Percentiles rank a stretch among this genome's conserved stretches.
Conservation (phyloP, 768 basidiomycete species). For the Lentinula sp. region DNA sequence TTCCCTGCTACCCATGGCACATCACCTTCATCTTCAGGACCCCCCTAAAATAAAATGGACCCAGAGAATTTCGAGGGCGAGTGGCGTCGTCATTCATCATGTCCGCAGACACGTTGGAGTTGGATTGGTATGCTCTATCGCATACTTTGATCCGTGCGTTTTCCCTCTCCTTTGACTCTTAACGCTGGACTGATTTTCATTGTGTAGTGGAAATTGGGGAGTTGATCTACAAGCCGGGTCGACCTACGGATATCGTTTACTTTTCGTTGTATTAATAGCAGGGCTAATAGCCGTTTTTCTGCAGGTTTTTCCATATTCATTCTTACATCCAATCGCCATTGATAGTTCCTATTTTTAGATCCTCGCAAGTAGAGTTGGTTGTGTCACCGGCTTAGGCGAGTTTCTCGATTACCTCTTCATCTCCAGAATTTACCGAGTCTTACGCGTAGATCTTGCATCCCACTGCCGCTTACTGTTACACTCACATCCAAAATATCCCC, state of each 20-base stretch:
- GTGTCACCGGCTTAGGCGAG: slow-evolving; percentile 74
- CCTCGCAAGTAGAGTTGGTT: slow-evolving; percentile 74
- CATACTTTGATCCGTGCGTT: slow-evolving; percentile 82
- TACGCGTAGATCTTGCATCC: slow-evolving; percentile 32
- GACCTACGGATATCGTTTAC: slow-evolving; percentile 75
- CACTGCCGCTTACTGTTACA: slow-evolving; percentile 62
- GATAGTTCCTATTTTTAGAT: slow-evolving; percentile 35
- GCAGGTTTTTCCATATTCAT: slow-evolving; percentile 42
- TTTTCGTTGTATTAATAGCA: slow-evolving; percentile 81
- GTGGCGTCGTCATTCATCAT: slow-evolving; percentile 34
- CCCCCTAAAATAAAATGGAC: not conserved
- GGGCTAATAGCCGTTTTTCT: slow-evolving; percentile 80
- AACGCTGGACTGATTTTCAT: not conserved
- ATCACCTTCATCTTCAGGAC: not conserved
- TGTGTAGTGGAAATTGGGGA: slow-evolving; percentile 70
- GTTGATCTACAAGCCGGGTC: slow-evolving; percentile 88
- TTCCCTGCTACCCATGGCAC: not conserved
- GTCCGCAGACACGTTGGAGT: slow-evolving; percentile 66
- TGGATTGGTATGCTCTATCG: slow-evolving; percentile 83
- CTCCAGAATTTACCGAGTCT: not conserved
- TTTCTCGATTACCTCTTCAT: slow-evolving; percentile 8
- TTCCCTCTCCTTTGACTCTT: not conserved
- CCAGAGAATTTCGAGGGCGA: not conserved
- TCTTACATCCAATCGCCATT: not conserved
- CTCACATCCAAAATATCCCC: slow-evolving; percentile 53